Evolutionary conservation across 1,284 basidiomycete species (phyloP).

Genomic region (Microbotryum lychnidis-dioicae): DNA sequence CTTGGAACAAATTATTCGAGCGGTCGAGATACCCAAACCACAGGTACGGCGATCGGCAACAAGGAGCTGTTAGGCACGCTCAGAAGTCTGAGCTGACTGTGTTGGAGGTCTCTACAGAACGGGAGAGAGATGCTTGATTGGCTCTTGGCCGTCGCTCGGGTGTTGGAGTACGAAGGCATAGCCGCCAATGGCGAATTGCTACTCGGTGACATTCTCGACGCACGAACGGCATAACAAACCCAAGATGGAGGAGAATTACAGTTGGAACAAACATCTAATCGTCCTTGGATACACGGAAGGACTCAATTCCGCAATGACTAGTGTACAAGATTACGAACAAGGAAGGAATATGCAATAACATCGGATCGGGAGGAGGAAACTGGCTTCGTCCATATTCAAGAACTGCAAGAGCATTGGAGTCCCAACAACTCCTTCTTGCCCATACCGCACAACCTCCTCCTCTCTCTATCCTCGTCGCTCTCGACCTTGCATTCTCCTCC

Average conservation of each 20-base stretch:
- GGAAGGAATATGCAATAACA: neutral
- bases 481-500: slow-evolving; percentile 39
- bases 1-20: slow-evolving; percentile 18
- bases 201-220: slow-evolving; percentile 15
- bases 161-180: slow-evolving; percentile 27
- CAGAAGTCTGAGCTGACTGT: neutral
- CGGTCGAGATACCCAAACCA: slow-evolving; percentile 7
- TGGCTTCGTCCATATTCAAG: slow-evolving; percentile 43
- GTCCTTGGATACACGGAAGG: too few species aligned
- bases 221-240: too few species aligned
- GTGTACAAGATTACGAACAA: too few species aligned
- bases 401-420: slow-evolving; percentile 88
- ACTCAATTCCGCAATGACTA: too few species aligned
- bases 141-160: slow-evolving; percentile 17
- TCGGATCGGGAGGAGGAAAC: neutral
- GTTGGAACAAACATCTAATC: too few species aligned
- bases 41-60: neutral
- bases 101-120: neutral
- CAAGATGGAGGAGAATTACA: too few species aligned
- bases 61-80: neutral
- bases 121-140: slow-evolving; percentile 26
- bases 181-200: slow-evolving; percentile 23
- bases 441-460: slow-evolving; percentile 65
- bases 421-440: slow-evolving; percentile 69
- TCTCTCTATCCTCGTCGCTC: slow-evolving; percentile 57